phyloP scores from a whole-genome alignment of 768 basidiomycete species.

The Cystobasidium tubakii region DNA sequence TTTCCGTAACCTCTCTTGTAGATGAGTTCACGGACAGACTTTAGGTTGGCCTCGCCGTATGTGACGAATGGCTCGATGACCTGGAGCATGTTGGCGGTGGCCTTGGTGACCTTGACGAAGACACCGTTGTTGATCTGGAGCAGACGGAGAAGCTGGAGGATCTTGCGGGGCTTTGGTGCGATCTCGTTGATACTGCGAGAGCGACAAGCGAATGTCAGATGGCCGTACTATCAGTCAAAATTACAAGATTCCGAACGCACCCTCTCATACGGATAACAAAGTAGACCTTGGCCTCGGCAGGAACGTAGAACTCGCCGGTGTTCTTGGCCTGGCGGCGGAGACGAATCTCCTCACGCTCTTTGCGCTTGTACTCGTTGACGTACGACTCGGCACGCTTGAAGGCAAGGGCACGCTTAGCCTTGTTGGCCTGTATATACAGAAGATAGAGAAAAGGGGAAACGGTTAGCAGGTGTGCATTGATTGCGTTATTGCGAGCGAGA shows the following conservation, averaged over 20 bases:
- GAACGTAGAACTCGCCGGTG: constrained; percentile 93
- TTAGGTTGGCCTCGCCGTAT: constrained; percentile 60
- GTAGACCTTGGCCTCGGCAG: constrained; percentile 92
- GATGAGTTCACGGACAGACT: constrained; percentile 81
- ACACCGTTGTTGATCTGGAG: constrained; percentile 99
- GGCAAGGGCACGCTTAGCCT: constrained; percentile 89
- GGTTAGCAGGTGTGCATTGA: background rate
- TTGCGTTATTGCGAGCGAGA: background rate
- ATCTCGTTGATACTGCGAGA: constrained; percentile 90
- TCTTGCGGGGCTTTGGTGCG: constrained; percentile 98
- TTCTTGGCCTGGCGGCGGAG: constrained; percentile 86
- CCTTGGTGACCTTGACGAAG: constrained; percentile 92
- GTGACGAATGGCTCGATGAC: constrained; percentile 95
- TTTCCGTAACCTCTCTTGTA: constrained; percentile 99
- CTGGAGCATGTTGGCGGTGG: constrained; percentile 96
- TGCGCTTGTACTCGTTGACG: constrained; percentile 87
- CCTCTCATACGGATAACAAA: constrained; percentile 96
- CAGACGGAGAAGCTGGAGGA: constrained; percentile 93
- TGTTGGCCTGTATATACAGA: constrained; percentile 59
- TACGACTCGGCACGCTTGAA: constrained; percentile 99
- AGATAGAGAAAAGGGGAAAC: background rate
- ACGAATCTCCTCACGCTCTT: constrained; percentile 94
- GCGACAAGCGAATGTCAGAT: too few relatives aligned
- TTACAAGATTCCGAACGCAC: too few relatives aligned
- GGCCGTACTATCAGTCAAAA: too few relatives aligned